A percentile compares a stretch with the other conserved stretches of the same genome.
phyloP scores from a whole-genome alignment of 192 early-diverging fungal genomes.

The Linnemannia exigua region DNA sequence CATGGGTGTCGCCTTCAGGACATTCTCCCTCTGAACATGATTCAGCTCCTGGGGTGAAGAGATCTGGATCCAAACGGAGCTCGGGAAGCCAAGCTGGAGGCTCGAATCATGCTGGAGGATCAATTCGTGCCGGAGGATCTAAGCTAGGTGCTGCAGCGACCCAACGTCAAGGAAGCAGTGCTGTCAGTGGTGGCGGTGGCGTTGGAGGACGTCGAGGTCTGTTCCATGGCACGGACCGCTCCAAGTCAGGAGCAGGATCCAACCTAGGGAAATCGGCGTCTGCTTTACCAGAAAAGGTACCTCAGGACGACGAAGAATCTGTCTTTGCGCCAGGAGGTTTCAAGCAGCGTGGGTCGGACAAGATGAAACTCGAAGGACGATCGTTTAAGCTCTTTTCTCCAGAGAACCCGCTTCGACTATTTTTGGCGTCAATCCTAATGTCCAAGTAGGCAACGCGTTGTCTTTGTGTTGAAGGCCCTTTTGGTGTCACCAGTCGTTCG shows the following conservation, averaged over 20 bases:
- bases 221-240: slow-evolving; percentile 20
- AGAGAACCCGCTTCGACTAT: slow-evolving; percentile 36
- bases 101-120: slow-evolving; percentile 2
- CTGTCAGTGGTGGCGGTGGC: not conserved
- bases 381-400: slow-evolving; percentile 55
- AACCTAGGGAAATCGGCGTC: slow-evolving; percentile 34
- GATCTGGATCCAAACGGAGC: slow-evolving; percentile 33
- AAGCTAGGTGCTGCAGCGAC: slow-evolving; percentile 21
- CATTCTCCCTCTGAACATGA: slow-evolving; percentile 33
- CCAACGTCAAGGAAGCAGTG: not conserved
- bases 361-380: slow-evolving; percentile 57
- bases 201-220: slow-evolving; percentile 15
- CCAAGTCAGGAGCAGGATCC: slow-evolving; percentile 29
- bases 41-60: not conserved
- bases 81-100: slow-evolving; percentile 24
- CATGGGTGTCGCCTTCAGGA: slow-evolving; percentile 21
- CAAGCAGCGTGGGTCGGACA: slow-evolving; percentile 33
- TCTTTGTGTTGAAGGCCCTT: not conserved
- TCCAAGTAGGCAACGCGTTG: slow-evolving; percentile 51
- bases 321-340: slow-evolving; percentile 47
- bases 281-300: slow-evolving; percentile 21
- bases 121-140: slow-evolving; percentile 15
- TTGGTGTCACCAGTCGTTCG: not conserved
- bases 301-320: slow-evolving; percentile 32
- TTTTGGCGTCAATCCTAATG: slow-evolving; percentile 52